Conservation (phyloP, 768 basidiomycete species). For the Pisolithus orientalis region DNA sequence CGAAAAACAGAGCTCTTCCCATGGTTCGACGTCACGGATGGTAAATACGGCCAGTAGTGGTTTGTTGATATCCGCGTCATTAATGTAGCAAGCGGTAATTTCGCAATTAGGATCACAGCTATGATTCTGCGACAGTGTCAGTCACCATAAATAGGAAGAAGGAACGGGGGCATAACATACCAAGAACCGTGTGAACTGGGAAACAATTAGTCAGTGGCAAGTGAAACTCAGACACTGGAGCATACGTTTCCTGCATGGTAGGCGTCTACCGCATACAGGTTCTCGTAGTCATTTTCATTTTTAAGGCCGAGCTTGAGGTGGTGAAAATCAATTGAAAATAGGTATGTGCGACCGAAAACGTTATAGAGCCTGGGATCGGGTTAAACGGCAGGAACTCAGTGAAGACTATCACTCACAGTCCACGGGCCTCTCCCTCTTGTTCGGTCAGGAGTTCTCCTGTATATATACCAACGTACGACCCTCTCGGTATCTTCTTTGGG, state of each 20-base stretch:
- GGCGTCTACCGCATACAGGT: constrained; percentile 44
- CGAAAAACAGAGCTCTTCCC: constrained; percentile 73
- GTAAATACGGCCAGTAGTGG: constrained; percentile 68
- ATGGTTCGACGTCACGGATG: constrained; percentile 49
- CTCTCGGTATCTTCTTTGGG: constrained; percentile 53
- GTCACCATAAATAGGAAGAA: background rate
- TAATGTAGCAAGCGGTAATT: constrained; percentile 70
- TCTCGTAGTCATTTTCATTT: constrained; percentile 18
- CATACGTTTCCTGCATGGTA: background rate
- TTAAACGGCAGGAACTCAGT: background rate
- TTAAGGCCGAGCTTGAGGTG: constrained; percentile 41
- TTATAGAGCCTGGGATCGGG: constrained; percentile 56
- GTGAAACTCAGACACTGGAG: background rate
- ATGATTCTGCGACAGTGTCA: constrained; percentile 57
- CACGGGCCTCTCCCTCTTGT: constrained; percentile 58
- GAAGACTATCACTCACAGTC: constrained; percentile 41
- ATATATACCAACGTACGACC: constrained; percentile 79
- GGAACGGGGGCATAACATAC: constrained; percentile 45
- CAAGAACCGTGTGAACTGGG: constrained; percentile 85
- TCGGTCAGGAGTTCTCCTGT: constrained; percentile 78
- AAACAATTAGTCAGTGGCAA: background rate
- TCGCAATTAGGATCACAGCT: constrained; percentile 83
- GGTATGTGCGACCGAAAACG: constrained; percentile 65
- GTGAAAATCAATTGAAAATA: constrained; percentile 79
- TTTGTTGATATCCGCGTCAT: constrained; percentile 67